Percentiles rank a stretch among this genome's conserved stretches.
phyloP scores from a whole-genome alignment of 2,329 filamentous ascomycete species.

The Fusarium proliferatum region DNA sequence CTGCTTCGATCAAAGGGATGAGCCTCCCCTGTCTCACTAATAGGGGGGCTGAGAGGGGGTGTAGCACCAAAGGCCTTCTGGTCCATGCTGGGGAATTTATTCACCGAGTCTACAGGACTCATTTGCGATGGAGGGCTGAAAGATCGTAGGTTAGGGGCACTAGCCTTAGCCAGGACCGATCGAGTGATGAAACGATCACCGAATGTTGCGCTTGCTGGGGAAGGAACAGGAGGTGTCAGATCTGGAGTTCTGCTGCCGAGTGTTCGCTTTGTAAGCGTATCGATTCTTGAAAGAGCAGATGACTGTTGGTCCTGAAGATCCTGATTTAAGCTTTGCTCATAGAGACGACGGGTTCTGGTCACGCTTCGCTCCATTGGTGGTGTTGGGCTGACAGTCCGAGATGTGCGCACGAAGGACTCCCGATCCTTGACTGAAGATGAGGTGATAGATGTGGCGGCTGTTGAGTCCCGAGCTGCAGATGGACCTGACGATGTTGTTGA shows the following conservation, averaged over 20 bases:
- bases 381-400: slow-evolving; percentile 53
- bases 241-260: slow-evolving; percentile 63
- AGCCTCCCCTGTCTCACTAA: slow-evolving; percentile 78
- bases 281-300: slow-evolving; percentile 80
- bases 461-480: slow-evolving; percentile 79
- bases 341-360: slow-evolving; percentile 79
- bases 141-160: slow-evolving; percentile 75
- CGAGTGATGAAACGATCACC: slow-evolving; percentile 60
- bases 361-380: slow-evolving; percentile 70
- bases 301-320: slow-evolving; percentile 84
- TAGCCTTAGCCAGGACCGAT: slow-evolving; percentile 64
- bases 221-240: slow-evolving; percentile 56
- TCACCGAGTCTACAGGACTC: slow-evolving; percentile 52
- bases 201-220: slow-evolving; percentile 58
- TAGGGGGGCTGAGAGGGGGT: slow-evolving; percentile 63
- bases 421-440: slow-evolving; percentile 64
- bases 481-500: slow-evolving; percentile 81
- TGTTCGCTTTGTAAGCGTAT: slow-evolving; percentile 76
- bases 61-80: slow-evolving; percentile 49
- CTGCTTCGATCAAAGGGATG: slow-evolving; percentile 79
- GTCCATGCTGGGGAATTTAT: slow-evolving; percentile 51
- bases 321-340: slow-evolving; percentile 84
- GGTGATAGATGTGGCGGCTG: slow-evolving; percentile 84
- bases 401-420: slow-evolving; percentile 54
- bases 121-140: slow-evolving; percentile 61